A percentile compares a stretch with the other conserved stretches of the same genome.
Evolutionary conservation across 2,329 filamentous ascomycete genomes (phyloP).

Genomic region (Parafenestella ontariensis): DNA sequence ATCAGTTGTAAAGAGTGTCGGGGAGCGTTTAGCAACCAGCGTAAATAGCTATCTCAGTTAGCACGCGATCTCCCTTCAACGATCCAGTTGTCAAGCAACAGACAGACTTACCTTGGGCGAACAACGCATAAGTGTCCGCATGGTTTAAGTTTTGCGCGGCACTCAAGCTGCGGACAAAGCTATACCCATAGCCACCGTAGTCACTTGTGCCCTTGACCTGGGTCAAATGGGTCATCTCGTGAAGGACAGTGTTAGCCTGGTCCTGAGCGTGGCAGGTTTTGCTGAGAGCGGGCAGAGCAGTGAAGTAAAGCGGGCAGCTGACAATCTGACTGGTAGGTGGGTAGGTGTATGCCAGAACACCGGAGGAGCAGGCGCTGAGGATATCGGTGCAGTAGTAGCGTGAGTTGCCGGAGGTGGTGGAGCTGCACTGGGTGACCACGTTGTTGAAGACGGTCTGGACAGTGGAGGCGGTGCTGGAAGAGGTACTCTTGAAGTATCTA

Average conservation of each 20-base stretch:
- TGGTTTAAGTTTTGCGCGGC: slow-evolving; percentile 64
- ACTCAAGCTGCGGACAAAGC: slow-evolving; percentile 53
- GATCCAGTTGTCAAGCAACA: too few species aligned
- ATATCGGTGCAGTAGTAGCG: slow-evolving; percentile 65
- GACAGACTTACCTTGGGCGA: slow-evolving; percentile 20
- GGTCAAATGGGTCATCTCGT: slow-evolving; percentile 68
- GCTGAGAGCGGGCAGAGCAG: slow-evolving; percentile 56
- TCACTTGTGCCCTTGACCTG: slow-evolving; percentile 66
- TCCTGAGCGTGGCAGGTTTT: slow-evolving; percentile 66
- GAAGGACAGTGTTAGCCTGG: slow-evolving; percentile 67
- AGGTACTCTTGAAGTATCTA: slow-evolving; percentile 65
- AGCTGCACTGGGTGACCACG: slow-evolving; percentile 62
- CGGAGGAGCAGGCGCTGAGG: slow-evolving; percentile 56
- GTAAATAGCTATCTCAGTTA: slow-evolving; percentile 7
- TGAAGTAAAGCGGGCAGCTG: slow-evolving; percentile 67
- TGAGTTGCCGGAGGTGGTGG: slow-evolving; percentile 57
- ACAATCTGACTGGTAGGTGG: slow-evolving; percentile 61
- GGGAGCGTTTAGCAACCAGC: slow-evolving; percentile 5
- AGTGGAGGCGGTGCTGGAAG: slow-evolving; percentile 52
- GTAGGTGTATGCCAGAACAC: slow-evolving; percentile 66
- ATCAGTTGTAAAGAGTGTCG: neutral
- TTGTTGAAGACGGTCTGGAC: slow-evolving; percentile 62
- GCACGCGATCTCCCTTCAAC: neutral
- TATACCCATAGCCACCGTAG: slow-evolving; percentile 63
- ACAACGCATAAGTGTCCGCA: slow-evolving; percentile 64